Conservation (phyloP, 768 basidiomycete genomes). For the Dentipellis fragilis region DNA sequence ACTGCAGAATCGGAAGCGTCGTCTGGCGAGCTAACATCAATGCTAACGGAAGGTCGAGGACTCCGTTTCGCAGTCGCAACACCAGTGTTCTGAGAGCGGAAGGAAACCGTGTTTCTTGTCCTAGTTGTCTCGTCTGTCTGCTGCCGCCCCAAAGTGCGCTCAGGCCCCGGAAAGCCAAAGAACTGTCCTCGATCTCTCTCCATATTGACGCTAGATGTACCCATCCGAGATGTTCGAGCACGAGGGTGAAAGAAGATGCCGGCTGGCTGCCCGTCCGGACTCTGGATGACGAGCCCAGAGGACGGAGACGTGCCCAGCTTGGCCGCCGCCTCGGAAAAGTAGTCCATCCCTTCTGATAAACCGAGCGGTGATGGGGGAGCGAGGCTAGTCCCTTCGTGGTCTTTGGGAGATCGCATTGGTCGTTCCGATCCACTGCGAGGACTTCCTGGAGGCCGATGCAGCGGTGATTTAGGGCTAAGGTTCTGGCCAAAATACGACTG, state of each 20-base stretch:
- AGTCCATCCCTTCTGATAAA: conserved; percentile 66
- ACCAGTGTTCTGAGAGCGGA: too few species aligned
- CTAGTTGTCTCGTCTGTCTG: neutral
- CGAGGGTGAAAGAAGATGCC: conserved; percentile 92
- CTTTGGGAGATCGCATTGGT: conserved; percentile 45
- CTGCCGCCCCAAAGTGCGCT: neutral
- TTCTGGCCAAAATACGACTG: conserved; percentile 31
- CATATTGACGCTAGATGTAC: conserved; percentile 3
- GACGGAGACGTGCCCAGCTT: conserved; percentile 69
- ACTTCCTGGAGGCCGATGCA: conserved; percentile 35
- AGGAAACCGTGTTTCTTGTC: neutral
- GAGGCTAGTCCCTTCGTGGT: conserved; percentile 26
- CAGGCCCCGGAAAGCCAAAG: neutral
- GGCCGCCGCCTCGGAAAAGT: conserved; percentile 57
- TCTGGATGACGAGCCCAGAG: conserved; percentile 84
- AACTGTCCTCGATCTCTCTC: conserved; percentile 3
- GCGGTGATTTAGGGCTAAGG: conserved; percentile 30
- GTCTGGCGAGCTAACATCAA: neutral
- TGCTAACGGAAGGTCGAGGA: neutral
- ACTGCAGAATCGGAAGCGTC: neutral
- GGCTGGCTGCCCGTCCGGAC: conserved; percentile 87
- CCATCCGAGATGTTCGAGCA: conserved; percentile 6
- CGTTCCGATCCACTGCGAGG: conserved; percentile 53
- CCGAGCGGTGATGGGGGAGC: conserved; percentile 63
- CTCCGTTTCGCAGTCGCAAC: neutral